Conservation (phyloP, 768 basidiomycete genomes). For the Coprinellus micaceus region DNA sequence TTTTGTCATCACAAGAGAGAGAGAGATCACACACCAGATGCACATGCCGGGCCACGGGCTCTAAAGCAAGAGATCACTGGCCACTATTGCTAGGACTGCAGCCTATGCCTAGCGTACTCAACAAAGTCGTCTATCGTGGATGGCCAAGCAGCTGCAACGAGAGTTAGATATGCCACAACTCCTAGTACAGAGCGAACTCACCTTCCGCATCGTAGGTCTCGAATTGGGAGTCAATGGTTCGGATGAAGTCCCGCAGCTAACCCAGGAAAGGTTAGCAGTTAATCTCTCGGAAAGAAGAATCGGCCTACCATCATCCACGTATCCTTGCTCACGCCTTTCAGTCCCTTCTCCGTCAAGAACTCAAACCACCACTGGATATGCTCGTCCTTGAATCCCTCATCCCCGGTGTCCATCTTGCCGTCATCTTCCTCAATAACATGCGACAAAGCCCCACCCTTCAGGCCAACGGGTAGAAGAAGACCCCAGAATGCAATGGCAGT, state of each 20-base stretch:
- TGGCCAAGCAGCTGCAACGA: slow-evolving; percentile 71
- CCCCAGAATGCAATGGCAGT: slow-evolving; percentile 75
- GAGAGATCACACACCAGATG: too few species aligned
- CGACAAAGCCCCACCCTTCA: slow-evolving; percentile 61
- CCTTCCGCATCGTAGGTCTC: slow-evolving; percentile 74
- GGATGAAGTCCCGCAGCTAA: slow-evolving; percentile 78
- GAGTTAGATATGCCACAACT: slow-evolving; percentile 12
- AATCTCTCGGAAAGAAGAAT: neutral
- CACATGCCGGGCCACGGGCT: too few species aligned
- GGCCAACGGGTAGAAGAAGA: slow-evolving; percentile 70
- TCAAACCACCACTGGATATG: slow-evolving; percentile 75
- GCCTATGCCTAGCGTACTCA: slow-evolving; percentile 51
- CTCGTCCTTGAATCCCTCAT: slow-evolving; percentile 56
- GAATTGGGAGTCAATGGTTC: slow-evolving; percentile 70
- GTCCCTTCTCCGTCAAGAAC: slow-evolving; percentile 62
- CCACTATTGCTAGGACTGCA: too few species aligned
- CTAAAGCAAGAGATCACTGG: too few species aligned
- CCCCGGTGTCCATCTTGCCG: slow-evolving; percentile 40
- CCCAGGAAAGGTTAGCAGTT: slow-evolving; percentile 4
- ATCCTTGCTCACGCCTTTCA: slow-evolving; percentile 82
- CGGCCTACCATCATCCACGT: slow-evolving; percentile 78
- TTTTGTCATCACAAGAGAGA: too few species aligned
- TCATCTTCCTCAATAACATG: slow-evolving; percentile 45
- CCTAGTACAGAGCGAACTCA: slow-evolving; percentile 24
- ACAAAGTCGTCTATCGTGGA: slow-evolving; percentile 86